Base-by-base conservation (phyloP, 1,284 basidiomycete genomes). In the Ceratobasidium sp. region DNA sequence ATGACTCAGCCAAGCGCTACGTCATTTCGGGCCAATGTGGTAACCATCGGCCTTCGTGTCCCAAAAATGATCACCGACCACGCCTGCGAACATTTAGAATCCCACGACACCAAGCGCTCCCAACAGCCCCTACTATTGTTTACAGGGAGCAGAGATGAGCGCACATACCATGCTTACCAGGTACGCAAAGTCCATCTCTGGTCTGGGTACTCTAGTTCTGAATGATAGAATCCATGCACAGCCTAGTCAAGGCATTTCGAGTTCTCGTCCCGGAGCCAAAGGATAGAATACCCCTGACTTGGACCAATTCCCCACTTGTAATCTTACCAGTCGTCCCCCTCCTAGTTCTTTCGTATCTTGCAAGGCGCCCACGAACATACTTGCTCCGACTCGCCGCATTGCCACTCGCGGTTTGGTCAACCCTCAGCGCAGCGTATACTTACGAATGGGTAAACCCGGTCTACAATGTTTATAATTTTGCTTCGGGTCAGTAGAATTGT, bases 381-480 rank as follows among this genome's bases (percentile, higher is more conserved):
- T 73, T 82, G 22, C 80, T 87, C 40, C 84, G 91, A 22, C 73
- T 91, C 4, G 78, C 86, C 0, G 74, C 91, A 1, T 78, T 92
- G 0, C 90, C 90, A 0, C 77, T 82, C 2, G 82, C 84, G 7
- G 73, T 91, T 32, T 77, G 77, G 1, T 77, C 81, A 27, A 79
- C 83, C 17, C 72, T 90, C 4, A 79, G 83, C 32, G 83, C 84
- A 0, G 85, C 86, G 1, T 90, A 84, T 74, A 82, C 84, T 27
- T 90, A 85, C 75, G 80, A 81, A 22, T 86, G 85, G 81, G 80
- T 79, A 20, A 74, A 78, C 20, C 80, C 80, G 10, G 78, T 81
- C 35, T 75, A 84, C 45, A 86, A 85, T 72, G 83, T 87, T 49
- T 87, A 84, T 74, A 90, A 92, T 70, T 91, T 87, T 87, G 85